phyloP scores from a whole-genome alignment of 805 yeast genomes.

The Yamadazyma akitaensis region DNA sequence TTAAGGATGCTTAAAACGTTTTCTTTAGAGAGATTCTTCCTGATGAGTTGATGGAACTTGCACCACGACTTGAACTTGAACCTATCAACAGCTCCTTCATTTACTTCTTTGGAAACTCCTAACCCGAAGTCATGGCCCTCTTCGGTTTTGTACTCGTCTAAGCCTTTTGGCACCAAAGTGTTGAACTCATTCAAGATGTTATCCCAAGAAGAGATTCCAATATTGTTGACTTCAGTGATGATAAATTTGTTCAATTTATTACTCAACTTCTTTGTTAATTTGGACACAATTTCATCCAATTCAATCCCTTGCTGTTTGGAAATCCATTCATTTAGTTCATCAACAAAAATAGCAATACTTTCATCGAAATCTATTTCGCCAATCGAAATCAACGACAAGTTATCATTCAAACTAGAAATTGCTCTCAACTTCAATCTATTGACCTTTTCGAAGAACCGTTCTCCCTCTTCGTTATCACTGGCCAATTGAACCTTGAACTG shows the following conservation, averaged over 20 bases:
- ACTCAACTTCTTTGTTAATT: constrained; percentile 45
- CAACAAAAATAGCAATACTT: constrained; percentile 16
- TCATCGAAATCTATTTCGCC: constrained; percentile 26
- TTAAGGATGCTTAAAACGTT: constrained; percentile 62
- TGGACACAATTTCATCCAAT: constrained; percentile 29
- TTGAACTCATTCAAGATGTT: constrained; percentile 45
- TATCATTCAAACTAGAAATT: constrained; percentile 13
- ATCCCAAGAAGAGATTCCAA: constrained; percentile 61
- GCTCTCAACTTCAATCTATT: constrained; percentile 2
- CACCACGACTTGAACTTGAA: constrained; percentile 64
- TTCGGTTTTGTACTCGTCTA: constrained; percentile 16
- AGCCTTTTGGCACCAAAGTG: constrained; percentile 6
- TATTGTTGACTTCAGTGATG: constrained; percentile 45
- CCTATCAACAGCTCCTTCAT: constrained; percentile 36
- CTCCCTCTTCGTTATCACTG: constrained; percentile 8
- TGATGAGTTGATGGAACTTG: constrained; percentile 53
- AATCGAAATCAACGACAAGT: constrained; percentile 23
- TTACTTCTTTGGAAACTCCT: constrained; percentile 50
- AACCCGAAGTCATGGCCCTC: constrained; percentile 56
- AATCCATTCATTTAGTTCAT: constrained; percentile 43
- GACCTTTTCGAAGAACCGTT: constrained; percentile 17
- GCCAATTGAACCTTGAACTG: constrained; percentile 14
- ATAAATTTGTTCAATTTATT: constrained; percentile 50
- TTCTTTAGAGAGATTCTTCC: constrained; percentile 63
- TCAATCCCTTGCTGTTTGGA: constrained; percentile 33